phyloP scores from a whole-genome alignment of 1,284 basidiomycete genomes.

The Boletellus deceptivus region DNA sequence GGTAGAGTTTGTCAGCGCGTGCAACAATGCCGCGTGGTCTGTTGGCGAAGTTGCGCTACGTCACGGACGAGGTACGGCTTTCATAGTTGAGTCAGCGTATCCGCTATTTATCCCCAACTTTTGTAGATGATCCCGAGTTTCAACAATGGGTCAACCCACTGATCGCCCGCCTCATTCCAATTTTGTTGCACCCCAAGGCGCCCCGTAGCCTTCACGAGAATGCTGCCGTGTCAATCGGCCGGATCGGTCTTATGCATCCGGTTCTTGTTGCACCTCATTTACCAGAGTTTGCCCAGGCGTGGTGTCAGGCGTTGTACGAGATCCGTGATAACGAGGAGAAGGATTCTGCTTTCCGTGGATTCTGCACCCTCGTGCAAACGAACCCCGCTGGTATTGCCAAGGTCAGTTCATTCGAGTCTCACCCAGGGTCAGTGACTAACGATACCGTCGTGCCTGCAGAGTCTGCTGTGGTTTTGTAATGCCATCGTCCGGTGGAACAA shows the following conservation, averaged over 20 bases:
- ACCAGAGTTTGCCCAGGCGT: conserved; percentile 88
- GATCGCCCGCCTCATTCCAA: conserved; percentile 88
- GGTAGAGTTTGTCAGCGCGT: conserved; percentile 91
- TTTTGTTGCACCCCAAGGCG: conserved; percentile 88
- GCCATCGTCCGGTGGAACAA: conserved; percentile 93
- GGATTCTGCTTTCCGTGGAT: conserved; percentile 97
- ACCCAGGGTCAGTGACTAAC: conserved; percentile 7
- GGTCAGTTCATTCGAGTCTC: conserved; percentile 42
- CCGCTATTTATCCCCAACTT: conserved; percentile 4
- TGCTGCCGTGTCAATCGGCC: conserved; percentile 98
- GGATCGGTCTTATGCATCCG: conserved; percentile 93
- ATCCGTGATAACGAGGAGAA: conserved; percentile 99
- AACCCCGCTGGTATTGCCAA: conserved; percentile 91
- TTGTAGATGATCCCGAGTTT: conserved; percentile 74
- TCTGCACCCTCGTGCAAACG: conserved; percentile 93
- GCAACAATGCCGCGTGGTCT: conserved; percentile 99
- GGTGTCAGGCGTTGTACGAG: conserved; percentile 97
- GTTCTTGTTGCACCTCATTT: conserved; percentile 86
- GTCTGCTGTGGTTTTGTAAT: conserved; percentile 93
- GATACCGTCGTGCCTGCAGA: conserved; percentile 44
- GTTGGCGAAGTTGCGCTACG: conserved; percentile 95
- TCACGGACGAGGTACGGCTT: conserved; percentile 66
- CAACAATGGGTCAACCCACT: conserved; percentile 87
- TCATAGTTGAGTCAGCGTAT: neutral
- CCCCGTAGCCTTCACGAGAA: conserved; percentile 96